Base-by-base conservation (phyloP, 345 rosid species). In the Eucalyptus tenuipes region DNA sequence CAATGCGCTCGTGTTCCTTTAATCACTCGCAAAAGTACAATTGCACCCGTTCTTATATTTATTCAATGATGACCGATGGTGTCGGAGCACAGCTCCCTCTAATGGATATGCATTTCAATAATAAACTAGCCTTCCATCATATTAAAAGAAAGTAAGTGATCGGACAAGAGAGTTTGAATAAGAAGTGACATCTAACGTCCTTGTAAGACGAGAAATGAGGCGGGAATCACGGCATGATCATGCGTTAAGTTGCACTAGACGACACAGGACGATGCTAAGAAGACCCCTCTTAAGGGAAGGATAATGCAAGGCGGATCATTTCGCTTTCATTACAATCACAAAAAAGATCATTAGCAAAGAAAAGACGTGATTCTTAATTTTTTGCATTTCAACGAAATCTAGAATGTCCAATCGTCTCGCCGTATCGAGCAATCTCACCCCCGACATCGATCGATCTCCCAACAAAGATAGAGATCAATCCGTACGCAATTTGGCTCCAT, bases 291-390 rank as follows among this genome's bases (percentile, higher is more conserved):
- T n/a, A n/a, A n/a, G 37, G 10, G 5, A 12, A 7, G 31, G 68
- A 29, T 29, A 0, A 1, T 6, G 1, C 0, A 7, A 61, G 33
- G 31, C 2, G 33, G 4, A 27, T 61, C 2, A 3, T 61, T 61
- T 61, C 7, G 0, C 31, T 27, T 27, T 29, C 4, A 27, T 29
- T 61, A 12, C 2, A 5, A 27, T 59, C 13, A 4, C 12, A 24
- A 22, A 22, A 25, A 5, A 27, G 27, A 27, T 5, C 2, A 27
- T 2, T 18, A 52, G 1, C 7, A 11, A 4, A 24, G 7, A 14
- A 14, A 25, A 25, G 13, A 22, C 0, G 4, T 17, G 1, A 68
- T 33, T 5, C 0, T 3, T 0, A 10, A 37, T 20, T 3, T 18
- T 4, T 9, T 6, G 1, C 13, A 10, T 18, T 6, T 18, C 0